Base-by-base conservation (phyloP, 768 basidiomycete species). In the Inosperma sp. region DNA sequence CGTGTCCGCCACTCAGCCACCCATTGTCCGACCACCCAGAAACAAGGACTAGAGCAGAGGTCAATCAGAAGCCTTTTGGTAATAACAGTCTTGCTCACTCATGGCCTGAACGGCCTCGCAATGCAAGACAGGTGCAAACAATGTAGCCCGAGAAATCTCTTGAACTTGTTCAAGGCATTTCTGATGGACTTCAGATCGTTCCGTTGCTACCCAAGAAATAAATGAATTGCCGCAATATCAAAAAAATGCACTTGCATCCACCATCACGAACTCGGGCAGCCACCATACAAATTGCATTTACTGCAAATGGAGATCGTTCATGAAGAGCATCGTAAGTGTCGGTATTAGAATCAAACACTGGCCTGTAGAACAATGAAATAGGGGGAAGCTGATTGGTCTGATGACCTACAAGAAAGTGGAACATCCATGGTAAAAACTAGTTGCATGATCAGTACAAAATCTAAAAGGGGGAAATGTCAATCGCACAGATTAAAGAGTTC, bases 21-120 rank as follows among this genome's bases (percentile, higher is more conserved):
- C 91, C 91, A 59, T 91, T 91, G 58, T 94, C 91, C 14, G 90
- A 93, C 87, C 92, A 97, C 5, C 93, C 92, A 29, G 93, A 88
- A 16, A 95, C 83, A 44, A 96, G 75, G 51, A 94, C 90, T 93
- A 51, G 40, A 49, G 13, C 27, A 49, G 6, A 51, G 45, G 44
- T 36, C 36, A 48, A 45, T 51, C 52, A 36, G 44, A 35, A n/a
- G 42, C 39, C n/a, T 22, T 33, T 16, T 4, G 48, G 31, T n/a
- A 51, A 33, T 2, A 46, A 41, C 35, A 35, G 14, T 37, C 7
- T 34, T 9, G 72, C 89, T 65, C 54, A 93, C 91, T 88, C 88
- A 93, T 95, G 7, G 92, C 87, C 65, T 94, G 93, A 17, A 96
- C 84, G 4, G 90, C 91, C 68, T 97, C 93, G 54, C 82, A 78